Evolutionary conservation across 1,284 basidiomycete genomes (phyloP).

Genomic region (Phylloboletellus chloephorus): DNA sequence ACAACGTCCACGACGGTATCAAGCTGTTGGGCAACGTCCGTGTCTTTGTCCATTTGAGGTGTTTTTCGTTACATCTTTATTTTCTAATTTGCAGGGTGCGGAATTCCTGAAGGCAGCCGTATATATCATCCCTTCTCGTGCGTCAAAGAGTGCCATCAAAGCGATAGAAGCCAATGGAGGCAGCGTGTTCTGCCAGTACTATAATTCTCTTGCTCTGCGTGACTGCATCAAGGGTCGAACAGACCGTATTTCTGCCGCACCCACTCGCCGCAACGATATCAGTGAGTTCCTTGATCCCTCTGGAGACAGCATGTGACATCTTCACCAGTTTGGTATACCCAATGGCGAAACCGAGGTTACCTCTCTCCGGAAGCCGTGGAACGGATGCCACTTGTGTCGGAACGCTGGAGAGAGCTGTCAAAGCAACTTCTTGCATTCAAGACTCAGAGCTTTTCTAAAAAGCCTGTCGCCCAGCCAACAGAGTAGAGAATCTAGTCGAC

Average conservation of each 20-base stretch:
- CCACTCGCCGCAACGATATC: slow-evolving; percentile 82
- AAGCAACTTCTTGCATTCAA: slow-evolving; percentile 57
- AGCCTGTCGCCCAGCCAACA: slow-evolving; percentile 28
- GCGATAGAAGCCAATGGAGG: slow-evolving; percentile 84
- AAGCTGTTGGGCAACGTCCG: slow-evolving; percentile 85
- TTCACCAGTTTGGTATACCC: slow-evolving; percentile 68
- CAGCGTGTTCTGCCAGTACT: slow-evolving; percentile 85
- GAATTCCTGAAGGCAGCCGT: slow-evolving; percentile 69
- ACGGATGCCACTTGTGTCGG: slow-evolving; percentile 57
- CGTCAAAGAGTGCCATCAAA: slow-evolving; percentile 80
- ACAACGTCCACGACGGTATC: slow-evolving; percentile 84
- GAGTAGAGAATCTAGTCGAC: slow-evolving; percentile 17
- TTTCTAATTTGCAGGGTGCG: slow-evolving; percentile 45
- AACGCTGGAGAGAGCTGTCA: slow-evolving; percentile 64
- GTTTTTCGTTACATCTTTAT: slow-evolving; percentile 4
- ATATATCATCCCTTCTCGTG: slow-evolving; percentile 80
- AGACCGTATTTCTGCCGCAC: slow-evolving; percentile 67
- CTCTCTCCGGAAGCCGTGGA: slow-evolving; percentile 55
- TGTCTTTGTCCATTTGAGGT: slow-evolving; percentile 12
- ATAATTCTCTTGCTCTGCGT: slow-evolving; percentile 80
- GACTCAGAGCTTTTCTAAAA: slow-evolving; percentile 49
- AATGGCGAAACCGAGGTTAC: slow-evolving; percentile 68
- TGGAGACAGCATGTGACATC: slow-evolving; percentile 5
- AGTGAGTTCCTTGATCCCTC: slow-evolving; percentile 42
- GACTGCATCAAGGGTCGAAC: slow-evolving; percentile 74